Conservation (phyloP, 768 basidiomycete species). For the Termitomyces sp. region DNA sequence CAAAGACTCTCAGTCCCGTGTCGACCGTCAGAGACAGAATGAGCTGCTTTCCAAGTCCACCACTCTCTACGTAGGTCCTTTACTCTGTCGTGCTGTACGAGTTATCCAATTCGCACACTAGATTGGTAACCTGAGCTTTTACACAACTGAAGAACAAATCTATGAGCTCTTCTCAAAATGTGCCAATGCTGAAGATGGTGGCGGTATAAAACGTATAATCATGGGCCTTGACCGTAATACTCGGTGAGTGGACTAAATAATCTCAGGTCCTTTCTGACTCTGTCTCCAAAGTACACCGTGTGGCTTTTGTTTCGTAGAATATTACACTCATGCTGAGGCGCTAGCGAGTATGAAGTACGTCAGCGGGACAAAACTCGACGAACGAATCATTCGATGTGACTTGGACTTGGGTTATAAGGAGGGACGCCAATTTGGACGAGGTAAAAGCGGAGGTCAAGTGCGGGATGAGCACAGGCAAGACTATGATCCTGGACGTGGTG, state of each 20-base stretch:
- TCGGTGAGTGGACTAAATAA: conserved; percentile 41
- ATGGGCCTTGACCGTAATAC: conserved; percentile 93
- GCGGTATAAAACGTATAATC: conserved; percentile 90
- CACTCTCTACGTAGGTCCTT: conserved; percentile 80
- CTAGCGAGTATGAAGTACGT: conserved; percentile 90
- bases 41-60: conserved; percentile 80
- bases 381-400: conserved; percentile 97
- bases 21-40: conserved; percentile 77
- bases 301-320: conserved; percentile 95
- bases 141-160: conserved; percentile 95
- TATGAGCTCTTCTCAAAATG: conserved; percentile 92
- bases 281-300: conserved; percentile 69
- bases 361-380: conserved; percentile 97
- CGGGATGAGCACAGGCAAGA: conserved; percentile 96
- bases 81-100: conserved; percentile 16
- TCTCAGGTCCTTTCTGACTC: conserved; percentile 9
- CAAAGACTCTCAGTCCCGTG: conserved; percentile 85
- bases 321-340: conserved; percentile 92
- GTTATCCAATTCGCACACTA: conserved; percentile 24
- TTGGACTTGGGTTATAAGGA: conserved; percentile 96
- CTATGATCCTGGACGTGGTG: conserved; percentile 94
- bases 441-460: conserved; percentile 96
- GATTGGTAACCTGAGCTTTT: conserved; percentile 93
- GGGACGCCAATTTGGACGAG: conserved; percentile 94
- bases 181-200: conserved; percentile 80